Base-by-base conservation (phyloP, 2,329 filamentous ascomycete species). In the Zarea fungicola region DNA sequence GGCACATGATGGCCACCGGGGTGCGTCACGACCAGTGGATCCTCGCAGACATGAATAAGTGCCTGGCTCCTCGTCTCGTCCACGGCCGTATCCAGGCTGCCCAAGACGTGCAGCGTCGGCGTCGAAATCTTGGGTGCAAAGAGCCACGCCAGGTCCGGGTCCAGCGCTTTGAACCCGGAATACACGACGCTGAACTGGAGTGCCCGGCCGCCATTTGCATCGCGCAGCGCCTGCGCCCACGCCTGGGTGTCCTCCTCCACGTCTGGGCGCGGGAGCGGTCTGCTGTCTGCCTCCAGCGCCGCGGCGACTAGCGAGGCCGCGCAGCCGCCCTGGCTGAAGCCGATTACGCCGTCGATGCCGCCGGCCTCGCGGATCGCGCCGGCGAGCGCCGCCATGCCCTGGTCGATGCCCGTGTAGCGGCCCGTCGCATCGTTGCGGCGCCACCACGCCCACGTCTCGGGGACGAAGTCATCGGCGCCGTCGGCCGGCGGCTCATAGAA, bases 1-100 rank as follows among this genome's bases (percentile, higher is more conserved):
- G 92, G 92, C 60, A 96, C 79, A 61, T 95, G 90, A 65, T 97
- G 92, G 0, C 91, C 91, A 7, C 92, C 92, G 1, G 92, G 91
- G 66, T 95, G 89, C 58, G 85, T 78, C 58, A 81, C 62, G 55
- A 80, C 73, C 61, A 73, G 39, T 0, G 75, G 71, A 55, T 74
- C 74, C 54, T 64, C 76, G 64, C 79, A 90, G 51, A 71, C 74
- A 21, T 89, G 82, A 3, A 87, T 75, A 50, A 96, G 67, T 19
- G 73, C 77, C 58, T 78, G 72, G 63, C 81, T 88, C 60, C 88
- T 73, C 46, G 68, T 67, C 71, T 96, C 91, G 26, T 90, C 87
- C 1, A 97, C 91, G 1, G 96, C 88, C 3, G 85, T 89, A 70
- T 96, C 92, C 57, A 96, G 71, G 47, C 82, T 85, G 1, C 92